Base-by-base conservation (phyloP, 768 basidiomycete species). In the Tricholomella constricta region DNA sequence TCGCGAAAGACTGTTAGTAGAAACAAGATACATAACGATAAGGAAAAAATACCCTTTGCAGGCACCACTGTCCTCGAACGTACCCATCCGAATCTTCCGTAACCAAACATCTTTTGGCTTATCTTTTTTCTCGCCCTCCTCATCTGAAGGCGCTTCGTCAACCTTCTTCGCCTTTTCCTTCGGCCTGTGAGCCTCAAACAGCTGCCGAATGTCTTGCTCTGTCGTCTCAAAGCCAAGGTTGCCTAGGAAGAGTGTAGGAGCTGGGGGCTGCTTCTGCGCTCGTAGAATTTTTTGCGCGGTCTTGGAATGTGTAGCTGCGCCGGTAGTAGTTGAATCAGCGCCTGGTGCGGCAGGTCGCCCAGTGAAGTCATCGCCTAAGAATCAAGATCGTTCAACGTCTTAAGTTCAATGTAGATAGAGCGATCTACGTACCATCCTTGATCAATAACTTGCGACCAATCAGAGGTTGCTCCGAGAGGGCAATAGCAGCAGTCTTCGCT, bases 161-260 rank as follows among this genome's bases (percentile, higher is more conserved):
- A 59, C 66, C 22, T 59, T 68, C n/a, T 72, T 69, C 10, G 58
- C 63, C 53, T 69, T 68, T 53, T 48, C 20, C 17, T 50, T 63
- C 43, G 61, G 67, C 54, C 76, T 78, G 72, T 91, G 91, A 11
- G 81, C 80, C 48, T 91, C 85, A 40, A 98, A 77, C 56, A 95
- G 64, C 59, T 84, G 81, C 44, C 83, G 78, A 46, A 97, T 86
- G 11, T 81, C 80, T 10, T 81, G 78, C 22, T 89, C 90, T 6
- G 91, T 95, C 11, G 94, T 85, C 65, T 93, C 89, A 67, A 96
- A 98, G 7, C 88, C 86, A 14, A 98, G 80, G 67, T 98, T 98
- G 8, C 96, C 96, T 20, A 98, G 67, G 78, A 98, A 98, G 11
- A 98, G 75, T 6, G 93, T 94, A 2, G 88, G 85, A 2, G 83